A percentile compares a stretch with the other conserved stretches of the same genome.
Conservation (phyloP, 306 rosid species). For the Corylus heterophylla region DNA sequence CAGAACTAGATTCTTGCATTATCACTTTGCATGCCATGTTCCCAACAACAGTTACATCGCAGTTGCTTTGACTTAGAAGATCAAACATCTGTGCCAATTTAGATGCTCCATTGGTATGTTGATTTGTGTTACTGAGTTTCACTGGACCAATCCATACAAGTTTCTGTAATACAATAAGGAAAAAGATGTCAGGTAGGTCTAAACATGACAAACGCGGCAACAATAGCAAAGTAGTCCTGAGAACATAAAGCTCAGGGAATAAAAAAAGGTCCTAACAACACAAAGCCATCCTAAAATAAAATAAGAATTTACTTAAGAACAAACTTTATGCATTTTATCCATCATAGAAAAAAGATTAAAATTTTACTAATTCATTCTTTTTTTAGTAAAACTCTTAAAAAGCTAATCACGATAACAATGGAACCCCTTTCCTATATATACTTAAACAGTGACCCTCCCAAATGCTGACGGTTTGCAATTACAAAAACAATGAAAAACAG, state of each 20-base stretch:
- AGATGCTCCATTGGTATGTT: conserved; percentile 50
- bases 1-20: conserved; percentile 47
- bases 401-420: not conserved
- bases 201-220: conserved; percentile 1
- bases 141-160: conserved; percentile 84
- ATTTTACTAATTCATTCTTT: not conserved
- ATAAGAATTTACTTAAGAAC: conserved; percentile 10
- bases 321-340: conserved; percentile 8
- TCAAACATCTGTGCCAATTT: conserved; percentile 62
- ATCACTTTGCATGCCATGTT: conserved; percentile 54
- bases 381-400: not conserved
- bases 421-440: conserved; percentile 1
- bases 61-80: conserved; percentile 47
- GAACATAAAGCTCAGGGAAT: not conserved
- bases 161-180: conserved; percentile 51
- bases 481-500: not conserved
- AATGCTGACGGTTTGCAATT: conserved; percentile 5
- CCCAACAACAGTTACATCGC: conserved; percentile 72
- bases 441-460: conserved; percentile 14
- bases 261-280: not conserved
- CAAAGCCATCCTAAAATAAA: conserved; percentile 9
- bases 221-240: conserved; percentile 1
- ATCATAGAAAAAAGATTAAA: not conserved
- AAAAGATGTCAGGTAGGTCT: conserved; percentile 17
- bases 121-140: conserved; percentile 47